Percentiles rank a stretch among this genome's conserved stretches.
phyloP scores from a whole-genome alignment of 139 green algal species.

The Spirogloea muscicola region DNA sequence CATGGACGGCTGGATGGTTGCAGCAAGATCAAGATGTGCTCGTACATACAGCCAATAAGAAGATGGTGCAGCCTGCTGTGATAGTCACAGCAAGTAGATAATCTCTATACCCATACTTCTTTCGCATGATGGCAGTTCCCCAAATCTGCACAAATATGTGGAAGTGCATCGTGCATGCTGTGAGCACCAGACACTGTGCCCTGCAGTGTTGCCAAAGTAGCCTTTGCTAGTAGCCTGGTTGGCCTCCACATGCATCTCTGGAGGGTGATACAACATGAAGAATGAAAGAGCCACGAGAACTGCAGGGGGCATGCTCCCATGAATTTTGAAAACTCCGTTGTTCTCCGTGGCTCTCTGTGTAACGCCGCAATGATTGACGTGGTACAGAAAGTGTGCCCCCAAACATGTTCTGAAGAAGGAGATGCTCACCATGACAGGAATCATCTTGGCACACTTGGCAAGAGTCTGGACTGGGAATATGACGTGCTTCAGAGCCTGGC shows the following conservation, averaged over 20 bases:
- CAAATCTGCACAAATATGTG: conserved; percentile 91
- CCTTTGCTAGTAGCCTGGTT: too few species aligned
- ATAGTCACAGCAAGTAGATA: conserved; percentile 69
- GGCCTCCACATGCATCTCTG: too few species aligned
- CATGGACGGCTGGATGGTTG: too few species aligned
- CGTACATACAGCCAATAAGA: conserved; percentile 67
- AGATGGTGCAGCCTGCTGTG: conserved; percentile 80
- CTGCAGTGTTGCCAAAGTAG: too few species aligned
- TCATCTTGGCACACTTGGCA: conserved; percentile 90
- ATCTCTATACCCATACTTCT: conserved; percentile 76
- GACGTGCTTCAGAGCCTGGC: conserved; percentile 85
- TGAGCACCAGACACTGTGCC: too few species aligned
- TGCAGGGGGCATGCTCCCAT: background rate
- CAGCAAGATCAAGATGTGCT: too few species aligned
- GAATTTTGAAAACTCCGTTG: too few species aligned
- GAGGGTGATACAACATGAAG: too few species aligned
- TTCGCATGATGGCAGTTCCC: conserved; percentile 81
- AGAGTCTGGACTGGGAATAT: conserved; percentile 82
- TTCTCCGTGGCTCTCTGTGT: too few species aligned
- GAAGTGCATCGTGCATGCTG: too few species aligned
- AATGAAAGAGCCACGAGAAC: background rate
- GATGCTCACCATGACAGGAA: conserved; percentile 80
- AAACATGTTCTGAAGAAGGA: background rate
- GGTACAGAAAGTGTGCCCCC: background rate
- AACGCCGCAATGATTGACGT: background rate